Base-by-base conservation (phyloP, 306 rosid genomes). In the Boehmeria nivea region DNA sequence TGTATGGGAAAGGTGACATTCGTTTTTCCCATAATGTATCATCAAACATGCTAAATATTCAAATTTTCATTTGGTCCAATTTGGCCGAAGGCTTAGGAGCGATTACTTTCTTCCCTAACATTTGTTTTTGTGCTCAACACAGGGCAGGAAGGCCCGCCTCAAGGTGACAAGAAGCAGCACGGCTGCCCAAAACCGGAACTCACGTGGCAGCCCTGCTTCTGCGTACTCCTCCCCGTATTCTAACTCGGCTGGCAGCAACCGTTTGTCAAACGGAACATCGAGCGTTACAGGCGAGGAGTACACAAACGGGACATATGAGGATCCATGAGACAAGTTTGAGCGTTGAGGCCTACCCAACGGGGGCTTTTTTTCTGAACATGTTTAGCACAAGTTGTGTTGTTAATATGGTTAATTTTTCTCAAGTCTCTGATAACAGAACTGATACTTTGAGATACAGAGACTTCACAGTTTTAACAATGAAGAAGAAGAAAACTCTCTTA, bases 91-190 rank as follows among this genome's bases (percentile, higher is more conserved):
- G 9, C 36, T 31, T n/a, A n/a, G n/a, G n/a, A n/a, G n/a, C n/a
- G n/a, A n/a, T n/a, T n/a, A n/a, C n/a, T n/a, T n/a, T 1, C 9
- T 31, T 4, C 36, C 36, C 36, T 31, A 10, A 31, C 36, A 31
- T 31, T 31, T 31, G 36, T 1, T 31, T 31, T 10, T 31, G 36
- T 31, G 8, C 67, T 58, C 51, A 21, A 45, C 24, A 43, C 85
- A 93, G 99, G 99, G 99, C 45, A 83, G 99, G 77, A 93, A 83
- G 75, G 99, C 99, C 38, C 96, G 99, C 43, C 76, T 64, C 7
- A 93, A 93, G 65, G 83, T 79, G 39, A 93, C 99, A 56, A 85
- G 99, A 78, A 93, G 95, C 70, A 87, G 79, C 83, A 77, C 95
- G 0, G 95, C 88, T 7, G 75, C 95, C 16, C 88, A 78, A 75